phyloP scores from a whole-genome alignment of 495 filamentous ascomycete species.

The Podospora didyma region DNA sequence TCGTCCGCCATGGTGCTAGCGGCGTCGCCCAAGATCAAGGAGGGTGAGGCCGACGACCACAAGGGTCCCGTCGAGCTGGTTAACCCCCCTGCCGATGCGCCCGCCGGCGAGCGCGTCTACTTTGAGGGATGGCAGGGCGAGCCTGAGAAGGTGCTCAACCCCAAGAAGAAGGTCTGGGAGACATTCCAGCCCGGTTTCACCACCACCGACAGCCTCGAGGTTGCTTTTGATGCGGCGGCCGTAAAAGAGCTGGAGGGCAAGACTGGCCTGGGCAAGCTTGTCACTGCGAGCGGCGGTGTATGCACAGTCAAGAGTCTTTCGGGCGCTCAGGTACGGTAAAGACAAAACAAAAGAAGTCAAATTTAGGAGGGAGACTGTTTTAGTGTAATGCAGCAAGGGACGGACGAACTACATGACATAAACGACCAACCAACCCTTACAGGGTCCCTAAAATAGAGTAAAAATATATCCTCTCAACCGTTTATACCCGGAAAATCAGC shows the following conservation, averaged over 20 bases:
- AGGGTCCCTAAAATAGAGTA: too few species aligned
- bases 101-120: constrained; percentile 78
- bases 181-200: constrained; percentile 90
- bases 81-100: constrained; percentile 70
- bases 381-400: too few species aligned
- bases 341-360: not conserved
- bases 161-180: constrained; percentile 99
- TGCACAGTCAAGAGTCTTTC: constrained; percentile 72
- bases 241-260: constrained; percentile 52
- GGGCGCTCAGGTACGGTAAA: constrained; percentile 68
- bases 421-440: not conserved
- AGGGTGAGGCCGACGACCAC: constrained; percentile 79
- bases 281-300: constrained; percentile 64
- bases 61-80: constrained; percentile 91
- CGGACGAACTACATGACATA: not conserved
- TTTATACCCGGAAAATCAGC: too few species aligned
- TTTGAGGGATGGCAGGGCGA: constrained; percentile 94
- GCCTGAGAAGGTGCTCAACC: constrained; percentile 89
- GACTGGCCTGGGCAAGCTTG: constrained; percentile 62
- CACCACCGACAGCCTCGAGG: constrained; percentile 73
- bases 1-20: constrained; percentile 94
- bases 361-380: constrained; percentile 1
- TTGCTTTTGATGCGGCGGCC: constrained; percentile 52
- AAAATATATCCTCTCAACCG: not conserved
- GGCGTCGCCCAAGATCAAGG: constrained; percentile 73